phyloP scores from a whole-genome alignment of 805 yeast genomes.

The Blastobotrys americana region DNA sequence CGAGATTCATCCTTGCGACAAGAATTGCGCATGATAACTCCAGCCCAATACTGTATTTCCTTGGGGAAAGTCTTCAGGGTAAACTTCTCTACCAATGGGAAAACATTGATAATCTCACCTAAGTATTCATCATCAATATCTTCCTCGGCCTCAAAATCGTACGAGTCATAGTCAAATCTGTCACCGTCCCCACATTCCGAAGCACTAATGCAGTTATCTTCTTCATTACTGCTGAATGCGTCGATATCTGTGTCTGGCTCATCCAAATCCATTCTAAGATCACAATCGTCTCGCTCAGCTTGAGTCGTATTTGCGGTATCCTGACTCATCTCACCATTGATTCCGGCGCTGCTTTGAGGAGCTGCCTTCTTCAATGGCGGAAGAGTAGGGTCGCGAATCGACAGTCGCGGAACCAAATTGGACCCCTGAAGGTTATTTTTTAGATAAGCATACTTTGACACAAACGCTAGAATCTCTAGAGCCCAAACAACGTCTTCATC shows the following conservation, averaged over 20 bases:
- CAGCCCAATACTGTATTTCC: constrained; percentile 93
- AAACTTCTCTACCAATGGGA: constrained; percentile 87
- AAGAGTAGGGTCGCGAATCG: constrained; percentile 31
- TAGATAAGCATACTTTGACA: constrained; percentile 80
- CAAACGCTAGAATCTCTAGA: constrained; percentile 82
- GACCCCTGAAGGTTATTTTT: constrained; percentile 69
- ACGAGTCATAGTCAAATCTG: constrained; percentile 22
- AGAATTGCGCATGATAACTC: constrained; percentile 94
- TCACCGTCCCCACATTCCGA: not conserved
- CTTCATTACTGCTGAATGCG: constrained; percentile 9
- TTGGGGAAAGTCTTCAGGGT: constrained; percentile 63
- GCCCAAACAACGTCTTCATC: constrained; percentile 95
- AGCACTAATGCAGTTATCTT: not conserved
- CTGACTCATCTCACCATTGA: not conserved
- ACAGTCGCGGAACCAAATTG: constrained; percentile 64
- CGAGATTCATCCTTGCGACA: constrained; percentile 82
- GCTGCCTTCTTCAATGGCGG: constrained; percentile 21
- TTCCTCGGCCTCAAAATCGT: constrained; percentile 28
- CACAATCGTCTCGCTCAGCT: not conserved
- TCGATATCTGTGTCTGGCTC: constrained; percentile 15
- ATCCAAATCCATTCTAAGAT: constrained; percentile 10
- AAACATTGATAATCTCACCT: constrained; percentile 49
- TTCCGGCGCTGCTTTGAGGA: constrained; percentile 4
- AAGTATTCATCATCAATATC: constrained; percentile 41
- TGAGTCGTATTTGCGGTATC: not conserved